These are phyloP conservation scores for Hyphopichia fennica DNA, from an alignment of 1,139 yeast species.

Conservation along the genomic window DNA sequence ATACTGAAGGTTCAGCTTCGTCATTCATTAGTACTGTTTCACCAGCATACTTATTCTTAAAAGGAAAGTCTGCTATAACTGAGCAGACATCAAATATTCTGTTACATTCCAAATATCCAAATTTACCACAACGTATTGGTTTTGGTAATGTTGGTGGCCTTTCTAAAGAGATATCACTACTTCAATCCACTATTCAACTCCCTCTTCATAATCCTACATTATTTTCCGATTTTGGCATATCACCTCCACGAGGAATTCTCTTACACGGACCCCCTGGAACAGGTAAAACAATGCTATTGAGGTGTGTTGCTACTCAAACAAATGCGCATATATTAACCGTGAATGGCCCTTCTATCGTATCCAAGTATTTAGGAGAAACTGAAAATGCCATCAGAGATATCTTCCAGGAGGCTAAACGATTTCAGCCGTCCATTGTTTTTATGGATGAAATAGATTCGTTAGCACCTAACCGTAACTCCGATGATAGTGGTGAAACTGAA, in stretches of 20 bases:
- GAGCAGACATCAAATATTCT: conserved; percentile 14
- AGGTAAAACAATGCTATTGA: conserved; percentile 87
- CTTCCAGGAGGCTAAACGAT: conserved; percentile 79
- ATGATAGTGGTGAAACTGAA: conserved; percentile 88
- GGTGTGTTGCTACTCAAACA: conserved; percentile 72
- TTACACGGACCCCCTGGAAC: conserved; percentile 98
- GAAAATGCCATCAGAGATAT: conserved; percentile 80
- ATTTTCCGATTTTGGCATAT: conserved; percentile 81
- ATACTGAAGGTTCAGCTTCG: conserved; percentile 9
- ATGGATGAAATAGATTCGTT: conserved; percentile 93
- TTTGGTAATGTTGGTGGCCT: conserved; percentile 79
- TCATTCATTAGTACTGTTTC: conserved; percentile 26
- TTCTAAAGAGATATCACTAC: conserved; percentile 54
- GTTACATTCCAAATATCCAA: conserved; percentile 31
- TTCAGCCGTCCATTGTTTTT: conserved; percentile 82
- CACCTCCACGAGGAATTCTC: conserved; percentile 87
- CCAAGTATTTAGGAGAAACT: conserved; percentile 91
- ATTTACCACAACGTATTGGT: conserved; percentile 38
- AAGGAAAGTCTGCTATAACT: conserved; percentile 33
- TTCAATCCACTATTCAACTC: conserved; percentile 70
- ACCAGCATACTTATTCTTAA: conserved; percentile 47
- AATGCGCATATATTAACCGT: conserved; percentile 82
- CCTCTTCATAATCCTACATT: conserved; percentile 79
- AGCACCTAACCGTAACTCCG: conserved; percentile 78
- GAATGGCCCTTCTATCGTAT: conserved; percentile 89